Evolutionary conservation across 1,284 basidiomycete species (phyloP).

Genomic region (Ceratorhiza oryzae-sativae): DNA sequence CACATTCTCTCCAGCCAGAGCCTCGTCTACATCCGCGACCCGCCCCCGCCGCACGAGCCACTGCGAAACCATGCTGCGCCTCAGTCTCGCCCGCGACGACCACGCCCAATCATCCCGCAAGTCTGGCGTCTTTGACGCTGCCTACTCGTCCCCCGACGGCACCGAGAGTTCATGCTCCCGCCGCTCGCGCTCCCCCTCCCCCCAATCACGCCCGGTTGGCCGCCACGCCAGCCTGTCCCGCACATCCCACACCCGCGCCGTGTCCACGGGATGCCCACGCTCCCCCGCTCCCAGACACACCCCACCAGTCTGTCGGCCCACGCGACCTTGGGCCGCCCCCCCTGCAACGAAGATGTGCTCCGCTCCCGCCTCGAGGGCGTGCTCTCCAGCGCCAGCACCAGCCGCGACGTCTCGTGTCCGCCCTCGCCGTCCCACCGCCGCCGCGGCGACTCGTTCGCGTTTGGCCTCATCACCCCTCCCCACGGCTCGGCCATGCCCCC

Average conservation of each 20-base stretch:
- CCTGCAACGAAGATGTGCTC: constrained; percentile 24
- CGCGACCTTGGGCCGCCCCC: not conserved
- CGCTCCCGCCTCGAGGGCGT: constrained; percentile 32
- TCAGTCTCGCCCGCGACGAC: constrained; percentile 22
- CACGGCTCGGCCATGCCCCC: not conserved
- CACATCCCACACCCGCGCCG: constrained; percentile 11
- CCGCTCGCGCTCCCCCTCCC: not conserved
- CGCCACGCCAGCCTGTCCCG: not conserved
- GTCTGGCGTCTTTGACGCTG: constrained; percentile 2
- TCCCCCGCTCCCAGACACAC: constrained; percentile 21
- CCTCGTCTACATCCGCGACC: not conserved
- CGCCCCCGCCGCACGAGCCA: not conserved
- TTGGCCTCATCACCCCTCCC: constrained; percentile 27
- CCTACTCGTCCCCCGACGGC: not conserved
- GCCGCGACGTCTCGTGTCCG: constrained; percentile 28
- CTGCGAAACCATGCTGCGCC: constrained; percentile 15
- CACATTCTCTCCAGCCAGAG: not conserved
- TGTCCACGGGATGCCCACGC: not conserved
- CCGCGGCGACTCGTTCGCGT: not conserved
- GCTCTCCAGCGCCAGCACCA: constrained; percentile 17
- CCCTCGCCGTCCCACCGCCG: constrained; percentile 1
- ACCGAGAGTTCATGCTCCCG: constrained; percentile 15
- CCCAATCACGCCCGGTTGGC: not conserved
- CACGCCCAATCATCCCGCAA: not conserved
- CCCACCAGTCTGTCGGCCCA: not conserved